Conservation (phyloP, 441 rosid species). For the Euphorbia celastroides region DNA sequence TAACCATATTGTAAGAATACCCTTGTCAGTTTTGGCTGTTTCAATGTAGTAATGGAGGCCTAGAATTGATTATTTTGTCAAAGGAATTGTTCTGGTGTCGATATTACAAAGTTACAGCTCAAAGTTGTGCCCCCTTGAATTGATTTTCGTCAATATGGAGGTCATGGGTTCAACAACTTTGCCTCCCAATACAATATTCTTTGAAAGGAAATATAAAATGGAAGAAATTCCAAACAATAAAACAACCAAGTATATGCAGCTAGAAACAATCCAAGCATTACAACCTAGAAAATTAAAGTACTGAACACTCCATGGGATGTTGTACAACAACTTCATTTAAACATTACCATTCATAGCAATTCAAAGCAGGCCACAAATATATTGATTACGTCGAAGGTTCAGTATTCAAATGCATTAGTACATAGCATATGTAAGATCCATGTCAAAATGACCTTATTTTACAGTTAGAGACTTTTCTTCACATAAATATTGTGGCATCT, state of each 20-base stretch:
- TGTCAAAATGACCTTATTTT: neutral
- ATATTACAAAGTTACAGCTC: too few species aligned
- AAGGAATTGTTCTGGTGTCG: neutral
- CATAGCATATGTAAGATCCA: constrained; percentile 6
- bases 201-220: too few species aligned
- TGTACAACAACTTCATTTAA: neutral
- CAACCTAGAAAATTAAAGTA: too few species aligned
- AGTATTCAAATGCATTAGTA: neutral
- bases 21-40: constrained; percentile 49
- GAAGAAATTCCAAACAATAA: too few species aligned
- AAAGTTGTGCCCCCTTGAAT: too few species aligned
- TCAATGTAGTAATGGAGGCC: constrained; percentile 7
- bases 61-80: neutral
- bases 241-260: neutral
- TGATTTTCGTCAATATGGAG: too few species aligned
- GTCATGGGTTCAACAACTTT: too few species aligned
- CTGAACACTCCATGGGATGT: neutral
- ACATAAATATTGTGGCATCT: neutral
- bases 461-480: neutral
- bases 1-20: constrained; percentile 62
- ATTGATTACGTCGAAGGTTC: neutral
- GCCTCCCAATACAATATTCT: too few species aligned
- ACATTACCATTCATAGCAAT: too few species aligned
- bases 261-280: too few species aligned
- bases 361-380: neutral